Base-by-base conservation (phyloP, 176 grass and related monocot genomes). In the Stipa capillata region DNA sequence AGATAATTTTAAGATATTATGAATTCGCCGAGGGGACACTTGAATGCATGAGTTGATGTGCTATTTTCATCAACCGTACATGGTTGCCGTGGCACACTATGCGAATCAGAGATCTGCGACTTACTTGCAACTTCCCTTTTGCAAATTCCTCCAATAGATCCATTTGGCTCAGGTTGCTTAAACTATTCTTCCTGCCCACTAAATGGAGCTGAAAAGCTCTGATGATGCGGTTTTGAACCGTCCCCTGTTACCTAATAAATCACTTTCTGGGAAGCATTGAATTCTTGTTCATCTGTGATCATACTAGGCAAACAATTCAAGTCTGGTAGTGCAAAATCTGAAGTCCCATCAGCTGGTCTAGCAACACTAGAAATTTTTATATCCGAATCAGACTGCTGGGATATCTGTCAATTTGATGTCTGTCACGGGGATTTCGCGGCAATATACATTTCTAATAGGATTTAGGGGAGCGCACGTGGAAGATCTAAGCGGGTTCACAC, bases 301-400 rank as follows among this genome's bases (percentile, higher is more conserved):
- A 62, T 77, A 70, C 53, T 54, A 82, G 85, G 85, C 34, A 60
- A 77, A 11, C 32, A 53, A 71, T 87, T 87, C n/a, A 87, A 82
- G 53, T 87, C 85, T n/a, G 85, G 85, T 82, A 87, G 53, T 25
- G 5, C 36, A 50, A 47, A 61, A 53, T 18, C 24, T 53, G 40
- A 23, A 54, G 53, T 47, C 69, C 36, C 29, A 20, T 70, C 63
- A 33, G 27, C 53, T 70, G 18, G 64, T 66, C n/a, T 87, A 69
- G 61, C 23, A 82, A 34, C 14, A 32, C 52, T 62, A 69, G 34
- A 42, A 62, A 53, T 59, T 42, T 28, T 27, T 44, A 18, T 77
- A 64, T 70, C 43, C 52, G 72, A 50, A 52, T 67, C 55, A 28
- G 20, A 15, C 31, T 63, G 72, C 8, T 27, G 20, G 43, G 52